Conservation (phyloP, 2,329 filamentous ascomycete genomes). For the Gremmenia infestans region DNA sequence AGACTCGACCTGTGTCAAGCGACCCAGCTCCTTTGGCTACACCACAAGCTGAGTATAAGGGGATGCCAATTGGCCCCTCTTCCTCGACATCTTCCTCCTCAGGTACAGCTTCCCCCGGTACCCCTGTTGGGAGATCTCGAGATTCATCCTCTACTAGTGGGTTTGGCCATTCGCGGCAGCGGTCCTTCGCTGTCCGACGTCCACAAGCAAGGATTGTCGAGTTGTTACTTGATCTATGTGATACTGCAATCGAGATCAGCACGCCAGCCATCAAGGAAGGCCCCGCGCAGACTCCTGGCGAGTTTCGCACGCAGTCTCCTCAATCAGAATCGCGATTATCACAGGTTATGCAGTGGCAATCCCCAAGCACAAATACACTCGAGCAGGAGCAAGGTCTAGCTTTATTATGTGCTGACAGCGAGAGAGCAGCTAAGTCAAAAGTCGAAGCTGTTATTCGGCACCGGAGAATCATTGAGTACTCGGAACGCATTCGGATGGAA, state of each 20-base stretch:
- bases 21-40: conserved; percentile 40
- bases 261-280: conserved; percentile 88
- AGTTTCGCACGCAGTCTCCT: conserved; percentile 88
- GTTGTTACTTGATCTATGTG: conserved; percentile 87
- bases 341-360: conserved; percentile 95
- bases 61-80: conserved; percentile 73
- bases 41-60: conserved; percentile 78
- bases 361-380: conserved; percentile 81
- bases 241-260: conserved; percentile 92
- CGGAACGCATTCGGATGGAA: conserved; percentile 90
- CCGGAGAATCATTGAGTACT: conserved; percentile 89
- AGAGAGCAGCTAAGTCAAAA: conserved; percentile 77
- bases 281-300: conserved; percentile 60
- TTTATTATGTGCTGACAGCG: conserved; percentile 83
- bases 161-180: conserved; percentile 72
- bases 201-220: conserved; percentile 93
- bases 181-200: conserved; percentile 86
- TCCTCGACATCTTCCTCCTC: conserved; percentile 63
- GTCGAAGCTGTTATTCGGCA: conserved; percentile 91
- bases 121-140: conserved; percentile 65
- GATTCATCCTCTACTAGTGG: conserved; percentile 63
- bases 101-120: conserved; percentile 64
- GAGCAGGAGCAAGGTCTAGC: conserved; percentile 92
- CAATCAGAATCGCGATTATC: conserved; percentile 93
- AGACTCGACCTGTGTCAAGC: conserved; percentile 57